Conservation (phyloP, 1,284 basidiomycete species). For the Cutaneotrichosporon daszewskae region DNA sequence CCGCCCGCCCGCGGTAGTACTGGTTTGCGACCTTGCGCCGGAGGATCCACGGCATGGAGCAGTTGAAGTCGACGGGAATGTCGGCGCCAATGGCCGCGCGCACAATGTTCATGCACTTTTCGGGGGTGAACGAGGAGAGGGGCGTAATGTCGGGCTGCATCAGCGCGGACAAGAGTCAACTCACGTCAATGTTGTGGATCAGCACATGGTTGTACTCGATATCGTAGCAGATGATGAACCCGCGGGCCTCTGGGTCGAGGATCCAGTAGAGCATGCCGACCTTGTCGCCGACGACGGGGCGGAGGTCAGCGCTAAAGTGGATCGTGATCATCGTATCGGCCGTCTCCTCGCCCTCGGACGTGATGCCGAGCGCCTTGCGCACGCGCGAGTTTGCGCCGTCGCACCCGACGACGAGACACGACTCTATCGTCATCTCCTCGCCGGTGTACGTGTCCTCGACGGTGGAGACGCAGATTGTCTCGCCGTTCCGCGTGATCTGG, state of each 20-base stretch:
- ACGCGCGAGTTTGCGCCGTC: constrained; percentile 27
- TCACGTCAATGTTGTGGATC: constrained; percentile 24
- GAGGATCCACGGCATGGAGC: constrained; percentile 23
- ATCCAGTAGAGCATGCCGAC: constrained; percentile 29
- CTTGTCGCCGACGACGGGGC: constrained; percentile 20
- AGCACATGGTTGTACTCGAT: constrained; percentile 25
- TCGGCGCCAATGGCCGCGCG: constrained; percentile 20
- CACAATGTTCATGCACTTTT: constrained; percentile 24
- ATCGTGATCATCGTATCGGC: constrained; percentile 26
- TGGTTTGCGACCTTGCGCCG: constrained; percentile 24
- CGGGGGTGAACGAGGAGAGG: constrained; percentile 17
- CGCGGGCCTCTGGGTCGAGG: constrained; percentile 23
- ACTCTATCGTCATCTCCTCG: constrained; percentile 14
- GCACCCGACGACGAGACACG: constrained; percentile 19
- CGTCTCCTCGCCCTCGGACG: constrained; percentile 23
- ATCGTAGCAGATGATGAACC: constrained; percentile 27
- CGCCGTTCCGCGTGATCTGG: constrained; percentile 4
- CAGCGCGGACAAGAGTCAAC: neutral
- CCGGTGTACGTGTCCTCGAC: constrained; percentile 25
- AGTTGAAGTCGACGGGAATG: constrained; percentile 20
- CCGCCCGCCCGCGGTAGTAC: constrained; percentile 18
- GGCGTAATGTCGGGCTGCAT: constrained; percentile 12
- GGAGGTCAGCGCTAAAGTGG: constrained; percentile 23
- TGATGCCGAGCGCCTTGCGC: constrained; percentile 16
- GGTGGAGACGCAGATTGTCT: constrained; percentile 13